Evolutionary conservation across 1,284 basidiomycete species (phyloP).

Genomic region (Irpex sp.): DNA sequence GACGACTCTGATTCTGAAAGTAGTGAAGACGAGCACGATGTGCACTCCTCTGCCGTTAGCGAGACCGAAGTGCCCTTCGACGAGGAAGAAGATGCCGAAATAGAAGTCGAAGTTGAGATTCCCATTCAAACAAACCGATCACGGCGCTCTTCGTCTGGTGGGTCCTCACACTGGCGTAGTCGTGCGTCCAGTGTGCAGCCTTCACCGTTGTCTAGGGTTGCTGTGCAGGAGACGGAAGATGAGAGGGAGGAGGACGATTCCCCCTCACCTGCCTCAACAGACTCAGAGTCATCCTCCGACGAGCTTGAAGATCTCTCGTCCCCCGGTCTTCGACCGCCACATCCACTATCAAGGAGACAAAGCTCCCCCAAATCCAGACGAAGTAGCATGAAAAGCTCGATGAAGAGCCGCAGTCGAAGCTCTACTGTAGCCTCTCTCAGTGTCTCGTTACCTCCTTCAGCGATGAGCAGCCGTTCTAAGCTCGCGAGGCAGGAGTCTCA

Average conservation of each 20-base stretch:
- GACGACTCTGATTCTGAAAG: conserved; percentile 70
- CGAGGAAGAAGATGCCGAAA: conserved; percentile 34
- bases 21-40: conserved; percentile 28
- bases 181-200: conserved; percentile 41
- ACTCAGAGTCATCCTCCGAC: conserved; percentile 41
- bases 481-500: conserved; percentile 48
- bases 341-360: background rate
- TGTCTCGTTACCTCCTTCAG: conserved; percentile 26
- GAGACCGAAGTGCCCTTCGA: conserved; percentile 22
- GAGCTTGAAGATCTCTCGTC: conserved; percentile 7
- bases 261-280: conserved; percentile 44
- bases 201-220: conserved; percentile 60
- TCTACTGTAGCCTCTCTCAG: conserved; percentile 57
- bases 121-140: background rate
- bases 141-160: conserved; percentile 22
- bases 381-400: conserved; percentile 14
- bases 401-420: conserved; percentile 45
- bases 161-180: conserved; percentile 18
- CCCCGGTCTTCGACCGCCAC: background rate
- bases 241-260: conserved; percentile 38
- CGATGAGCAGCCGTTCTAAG: conserved; percentile 7
- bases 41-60: conserved; percentile 24
- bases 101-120: background rate
- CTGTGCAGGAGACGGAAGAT: conserved; percentile 46
- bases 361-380: conserved; percentile 13